Conservation (phyloP, 106 monocot species). For the Agapanthus africanus region DNA sequence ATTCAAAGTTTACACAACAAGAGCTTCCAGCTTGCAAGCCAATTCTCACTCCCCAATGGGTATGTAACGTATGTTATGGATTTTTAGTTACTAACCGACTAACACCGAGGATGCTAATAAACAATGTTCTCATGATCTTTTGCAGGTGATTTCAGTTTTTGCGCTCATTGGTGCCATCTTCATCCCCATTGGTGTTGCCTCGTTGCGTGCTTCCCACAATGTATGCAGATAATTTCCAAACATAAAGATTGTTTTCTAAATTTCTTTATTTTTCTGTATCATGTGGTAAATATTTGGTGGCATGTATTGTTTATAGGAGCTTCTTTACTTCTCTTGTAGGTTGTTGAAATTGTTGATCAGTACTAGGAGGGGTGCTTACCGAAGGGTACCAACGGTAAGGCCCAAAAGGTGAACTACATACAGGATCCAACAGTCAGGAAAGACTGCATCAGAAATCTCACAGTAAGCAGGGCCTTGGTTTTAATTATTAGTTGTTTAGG, state of each 20-base stretch:
- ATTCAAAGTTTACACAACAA: conserved; percentile 88
- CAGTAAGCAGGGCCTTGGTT: too few relatives aligned
- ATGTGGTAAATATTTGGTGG: background rate
- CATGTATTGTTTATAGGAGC: background rate
- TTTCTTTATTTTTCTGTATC: background rate
- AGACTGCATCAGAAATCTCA: conserved; percentile 42
- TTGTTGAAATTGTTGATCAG: conserved; percentile 79
- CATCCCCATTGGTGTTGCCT: conserved; percentile 67
- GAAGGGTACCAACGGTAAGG: conserved; percentile 17
- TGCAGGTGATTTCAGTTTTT: conserved; percentile 72
- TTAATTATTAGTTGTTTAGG: background rate
- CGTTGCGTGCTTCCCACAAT: conserved; percentile 57
- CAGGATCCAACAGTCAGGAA: conserved; percentile 39
- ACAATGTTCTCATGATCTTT: background rate
- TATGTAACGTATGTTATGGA: conserved; percentile 21
- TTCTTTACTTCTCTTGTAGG: conserved; percentile 25
- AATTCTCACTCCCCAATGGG: conserved; percentile 76
- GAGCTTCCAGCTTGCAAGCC: conserved; percentile 94
- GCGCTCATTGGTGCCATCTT: conserved; percentile 61
- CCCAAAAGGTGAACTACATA: conserved; percentile 50
- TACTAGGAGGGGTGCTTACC: conserved; percentile 65
- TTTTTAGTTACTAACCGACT: background rate
- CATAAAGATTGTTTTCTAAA: background rate
- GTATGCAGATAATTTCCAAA: conserved; percentile 19
- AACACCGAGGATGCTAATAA: background rate